These are phyloP conservation scores for Verticillium klebahnii DNA, from an alignment of 2,329 filamentous ascomycete species.

Conservation along the genomic window DNA sequence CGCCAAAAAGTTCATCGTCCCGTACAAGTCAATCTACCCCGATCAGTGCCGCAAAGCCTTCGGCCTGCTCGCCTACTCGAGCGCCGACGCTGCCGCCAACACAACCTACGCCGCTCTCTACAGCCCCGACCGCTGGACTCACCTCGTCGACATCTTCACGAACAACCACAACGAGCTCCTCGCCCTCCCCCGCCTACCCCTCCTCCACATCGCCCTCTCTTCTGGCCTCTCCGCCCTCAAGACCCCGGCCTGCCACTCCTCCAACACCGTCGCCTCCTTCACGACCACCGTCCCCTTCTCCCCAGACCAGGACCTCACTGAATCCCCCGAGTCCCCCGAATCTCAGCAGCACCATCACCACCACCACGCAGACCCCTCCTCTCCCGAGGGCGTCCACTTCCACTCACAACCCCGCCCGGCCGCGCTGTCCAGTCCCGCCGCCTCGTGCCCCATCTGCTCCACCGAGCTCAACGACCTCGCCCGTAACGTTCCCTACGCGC, in stretches of 20 bases:
- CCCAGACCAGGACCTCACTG: not conserved
- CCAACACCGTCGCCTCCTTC: constrained; percentile 30
- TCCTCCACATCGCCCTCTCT: constrained; percentile 85
- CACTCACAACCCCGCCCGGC: constrained; percentile 1
- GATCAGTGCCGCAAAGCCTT: constrained; percentile 68
- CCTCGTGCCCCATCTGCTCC: constrained; percentile 82
- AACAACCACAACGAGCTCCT: constrained; percentile 83
- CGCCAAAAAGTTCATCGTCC: constrained; percentile 74
- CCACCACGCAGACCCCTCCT: constrained; percentile 19
- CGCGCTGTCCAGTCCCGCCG: constrained; percentile 3
- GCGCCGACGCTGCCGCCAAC: constrained; percentile 46
- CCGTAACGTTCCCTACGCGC: constrained; percentile 83
- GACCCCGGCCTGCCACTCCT: constrained; percentile 85
- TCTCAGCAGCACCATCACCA: constrained; percentile 13
- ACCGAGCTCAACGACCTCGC: constrained; percentile 92
- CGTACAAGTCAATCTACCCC: constrained; percentile 64
- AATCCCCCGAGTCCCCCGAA: not conserved
- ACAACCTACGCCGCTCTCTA: constrained; percentile 58
- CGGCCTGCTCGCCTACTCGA: constrained; percentile 72
- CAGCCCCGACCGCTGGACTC: constrained; percentile 65
- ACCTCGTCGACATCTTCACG: constrained; percentile 76
- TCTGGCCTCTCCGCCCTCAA: constrained; percentile 93
- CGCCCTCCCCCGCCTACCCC: constrained; percentile 72
- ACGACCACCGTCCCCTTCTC: not conserved
- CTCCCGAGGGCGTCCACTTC: constrained; percentile 3